phyloP scores from a whole-genome alignment of 305 asterid species.

The Fraxinus ornus region DNA sequence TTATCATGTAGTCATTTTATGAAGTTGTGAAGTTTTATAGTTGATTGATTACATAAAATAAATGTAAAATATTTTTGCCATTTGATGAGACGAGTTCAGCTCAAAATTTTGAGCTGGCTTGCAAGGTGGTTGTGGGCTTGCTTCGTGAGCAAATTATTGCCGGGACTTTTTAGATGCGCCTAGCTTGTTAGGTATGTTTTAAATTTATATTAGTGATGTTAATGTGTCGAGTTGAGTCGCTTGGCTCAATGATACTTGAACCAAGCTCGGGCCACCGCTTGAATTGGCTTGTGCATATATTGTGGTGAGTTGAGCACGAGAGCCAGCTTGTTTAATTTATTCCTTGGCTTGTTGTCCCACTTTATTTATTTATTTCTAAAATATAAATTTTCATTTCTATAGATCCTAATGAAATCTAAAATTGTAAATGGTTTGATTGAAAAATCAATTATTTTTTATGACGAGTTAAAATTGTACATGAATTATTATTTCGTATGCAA shows the following conservation, averaged over 20 bases:
- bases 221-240: background rate
- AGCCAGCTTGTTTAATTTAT: background rate
- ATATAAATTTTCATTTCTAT: no score
- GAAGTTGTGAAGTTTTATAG: background rate
- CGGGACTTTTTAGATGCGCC: background rate
- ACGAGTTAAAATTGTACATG: no score
- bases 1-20: background rate
- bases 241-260: background rate
- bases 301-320: background rate
- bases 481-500: background rate
- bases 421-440: background rate
- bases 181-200: background rate
- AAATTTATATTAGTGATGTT: background rate
- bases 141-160: background rate
- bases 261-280: background rate
- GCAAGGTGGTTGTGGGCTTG: background rate
- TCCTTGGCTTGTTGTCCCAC: background rate
- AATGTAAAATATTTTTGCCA: background rate
- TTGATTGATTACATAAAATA: background rate
- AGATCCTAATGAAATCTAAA: background rate
- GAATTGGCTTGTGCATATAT: background rate
- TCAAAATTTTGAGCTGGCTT: background rate
- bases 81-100: background rate
- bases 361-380: no score
- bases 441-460: background rate